A percentile compares a stretch with the other conserved stretches of the same genome.
Evolutionary conservation across 148 eudicot species (phyloP).

Genomic region (Dysphania ambrosioides): DNA sequence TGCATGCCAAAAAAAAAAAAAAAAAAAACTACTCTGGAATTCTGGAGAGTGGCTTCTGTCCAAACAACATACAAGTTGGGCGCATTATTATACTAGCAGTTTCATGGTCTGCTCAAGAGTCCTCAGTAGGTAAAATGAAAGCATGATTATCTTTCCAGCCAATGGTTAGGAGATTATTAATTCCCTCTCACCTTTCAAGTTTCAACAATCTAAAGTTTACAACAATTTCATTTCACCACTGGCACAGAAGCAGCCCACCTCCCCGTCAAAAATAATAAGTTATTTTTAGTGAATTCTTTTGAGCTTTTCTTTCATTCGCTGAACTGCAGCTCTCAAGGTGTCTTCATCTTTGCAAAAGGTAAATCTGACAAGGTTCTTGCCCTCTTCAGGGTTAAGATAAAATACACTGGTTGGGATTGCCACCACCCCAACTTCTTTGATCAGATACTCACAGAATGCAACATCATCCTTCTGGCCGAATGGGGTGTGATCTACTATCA

Average conservation of each 20-base stretch:
- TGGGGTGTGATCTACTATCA: slow-evolving; percentile 90
- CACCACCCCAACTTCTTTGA: slow-evolving; percentile 94
- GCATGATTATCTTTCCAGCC: slow-evolving; percentile 12
- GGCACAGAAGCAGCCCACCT: background rate
- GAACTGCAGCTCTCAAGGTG: slow-evolving; percentile 69
- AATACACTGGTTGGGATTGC: slow-evolving; percentile 95
- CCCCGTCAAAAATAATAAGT: background rate
- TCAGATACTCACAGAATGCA: slow-evolving; percentile 81
- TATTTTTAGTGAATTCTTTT: slow-evolving; percentile 7
- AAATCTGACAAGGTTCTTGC: slow-evolving; percentile 90
- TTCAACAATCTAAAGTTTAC: slow-evolving; percentile 7
- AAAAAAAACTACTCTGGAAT: too few relatives aligned
- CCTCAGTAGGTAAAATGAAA: slow-evolving; percentile 7
- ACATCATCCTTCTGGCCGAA: slow-evolving; percentile 79
- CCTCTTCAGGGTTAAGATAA: slow-evolving; percentile 83
- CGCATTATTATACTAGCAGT: background rate
- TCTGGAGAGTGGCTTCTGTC: too few relatives aligned
- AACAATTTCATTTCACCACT: background rate
- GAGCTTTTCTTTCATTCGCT: slow-evolving; percentile 81
- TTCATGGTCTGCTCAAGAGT: background rate
- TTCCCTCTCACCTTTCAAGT: background rate
- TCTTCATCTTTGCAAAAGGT: slow-evolving; percentile 95
- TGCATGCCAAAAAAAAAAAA: too few relatives aligned
- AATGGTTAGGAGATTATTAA: slow-evolving; percentile 7
- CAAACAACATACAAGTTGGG: background rate